These are phyloP conservation scores for Rhizopogon vesiculosus DNA, from an alignment of 768 basidiomycete genomes.

Conservation along the genomic window DNA sequence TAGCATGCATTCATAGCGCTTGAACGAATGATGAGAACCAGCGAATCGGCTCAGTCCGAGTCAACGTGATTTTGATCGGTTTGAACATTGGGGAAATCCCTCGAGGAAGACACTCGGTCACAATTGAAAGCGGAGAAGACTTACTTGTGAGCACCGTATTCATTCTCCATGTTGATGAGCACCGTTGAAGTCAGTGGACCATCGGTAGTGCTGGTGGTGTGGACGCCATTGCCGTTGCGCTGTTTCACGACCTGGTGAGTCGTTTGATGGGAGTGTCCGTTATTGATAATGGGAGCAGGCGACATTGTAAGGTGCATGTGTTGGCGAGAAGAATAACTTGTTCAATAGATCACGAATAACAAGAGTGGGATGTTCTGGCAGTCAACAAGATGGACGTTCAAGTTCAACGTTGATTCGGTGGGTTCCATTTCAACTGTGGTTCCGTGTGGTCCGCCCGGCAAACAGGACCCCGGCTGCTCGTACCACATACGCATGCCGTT, in stretches of 20 bases:
- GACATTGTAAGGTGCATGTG: conserved; percentile 15
- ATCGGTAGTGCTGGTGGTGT: not conserved
- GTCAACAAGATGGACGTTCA: too few species aligned
- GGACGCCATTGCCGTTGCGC: conserved; percentile 1
- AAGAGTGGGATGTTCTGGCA: not conserved
- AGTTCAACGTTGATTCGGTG: too few species aligned
- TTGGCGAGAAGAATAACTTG: not conserved
- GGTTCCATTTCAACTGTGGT: too few species aligned
- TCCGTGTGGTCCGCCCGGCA: too few species aligned
- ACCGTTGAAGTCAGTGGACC: conserved; percentile 52
- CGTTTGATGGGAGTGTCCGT: conserved; percentile 9
- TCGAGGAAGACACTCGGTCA: conserved; percentile 15
- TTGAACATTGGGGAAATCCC: conserved; percentile 11
- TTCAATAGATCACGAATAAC: not conserved
- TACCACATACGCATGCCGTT: too few species aligned
- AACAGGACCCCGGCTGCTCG: too few species aligned
- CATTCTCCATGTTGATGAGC: conserved; percentile 76
- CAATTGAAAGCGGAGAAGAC: conserved; percentile 23
- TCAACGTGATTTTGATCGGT: conserved; percentile 13
- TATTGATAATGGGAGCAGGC: conserved; percentile 16
- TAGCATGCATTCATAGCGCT: conserved; percentile 17
- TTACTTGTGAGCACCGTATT: conserved; percentile 87
- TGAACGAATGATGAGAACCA: conserved; percentile 15
- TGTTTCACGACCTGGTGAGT: conserved; percentile 12
- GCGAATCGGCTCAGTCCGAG: conserved; percentile 9